Percentiles rank a stretch among this genome's conserved stretches.
phyloP scores from a whole-genome alignment of 108 stramenopile species.

The Skeletonema marinoi region DNA sequence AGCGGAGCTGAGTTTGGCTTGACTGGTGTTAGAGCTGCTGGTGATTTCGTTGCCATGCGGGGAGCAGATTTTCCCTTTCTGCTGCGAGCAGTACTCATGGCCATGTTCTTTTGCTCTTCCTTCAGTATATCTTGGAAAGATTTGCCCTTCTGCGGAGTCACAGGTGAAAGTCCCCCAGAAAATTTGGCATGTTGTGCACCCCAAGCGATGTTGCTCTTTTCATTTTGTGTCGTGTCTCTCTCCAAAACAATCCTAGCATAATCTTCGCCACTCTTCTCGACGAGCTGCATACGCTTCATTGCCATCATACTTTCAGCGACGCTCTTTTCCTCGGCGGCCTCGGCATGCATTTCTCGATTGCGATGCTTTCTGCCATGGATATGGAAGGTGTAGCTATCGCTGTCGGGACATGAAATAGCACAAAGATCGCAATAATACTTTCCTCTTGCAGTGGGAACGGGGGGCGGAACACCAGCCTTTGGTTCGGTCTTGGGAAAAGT shows the following conservation, averaged over 20 bases:
- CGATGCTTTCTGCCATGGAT: conserved; percentile 82
- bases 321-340: conserved; percentile 60
- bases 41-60: background rate
- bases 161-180: background rate
- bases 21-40: background rate
- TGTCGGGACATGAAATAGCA: conserved; percentile 67
- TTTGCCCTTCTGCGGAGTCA: conserved; percentile 14
- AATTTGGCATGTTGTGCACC: conserved; percentile 8
- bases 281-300: conserved; percentile 50
- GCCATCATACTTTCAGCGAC: conserved; percentile 67
- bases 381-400: conserved; percentile 64
- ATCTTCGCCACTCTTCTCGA: conserved; percentile 19
- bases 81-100: background rate
- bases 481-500: background rate
- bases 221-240: background rate
- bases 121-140: conserved; percentile 47
- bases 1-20: background rate
- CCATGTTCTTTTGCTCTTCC: conserved; percentile 33
- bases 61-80: background rate
- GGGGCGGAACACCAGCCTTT: background rate
- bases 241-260: conserved; percentile 25
- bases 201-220: conserved; percentile 10
- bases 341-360: conserved; percentile 66
- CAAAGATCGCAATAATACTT: conserved; percentile 65
- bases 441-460: background rate